phyloP scores from a whole-genome alignment of 345 rosid genomes.

The Lepidium didymum region DNA sequence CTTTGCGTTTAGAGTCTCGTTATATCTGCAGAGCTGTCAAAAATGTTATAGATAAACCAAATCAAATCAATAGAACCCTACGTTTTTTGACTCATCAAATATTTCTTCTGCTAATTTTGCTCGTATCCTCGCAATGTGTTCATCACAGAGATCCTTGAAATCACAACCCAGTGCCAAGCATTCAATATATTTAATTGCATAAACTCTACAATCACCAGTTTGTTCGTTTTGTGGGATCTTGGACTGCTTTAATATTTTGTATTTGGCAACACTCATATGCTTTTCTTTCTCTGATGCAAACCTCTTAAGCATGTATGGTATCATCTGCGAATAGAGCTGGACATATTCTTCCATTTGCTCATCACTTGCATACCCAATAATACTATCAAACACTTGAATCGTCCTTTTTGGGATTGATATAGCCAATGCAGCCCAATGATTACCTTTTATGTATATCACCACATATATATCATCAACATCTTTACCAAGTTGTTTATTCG shows the following conservation, averaged over 20 bases:
- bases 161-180: neutral
- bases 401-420: neutral
- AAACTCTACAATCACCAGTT: neutral
- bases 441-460: neutral
- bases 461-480: neutral
- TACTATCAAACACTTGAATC: neutral
- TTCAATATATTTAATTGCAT: neutral
- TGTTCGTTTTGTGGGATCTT: neutral
- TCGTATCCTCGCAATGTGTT: neutral
- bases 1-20: too few species aligned
- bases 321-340: neutral
- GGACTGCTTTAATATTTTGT: neutral
- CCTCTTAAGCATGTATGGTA: neutral
- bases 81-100: neutral
- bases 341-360: neutral
- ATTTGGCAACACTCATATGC: neutral
- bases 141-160: neutral
- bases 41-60: too few species aligned
- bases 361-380: neutral
- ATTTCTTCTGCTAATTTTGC: neutral
- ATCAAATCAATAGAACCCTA: neutral
- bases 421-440: neutral
- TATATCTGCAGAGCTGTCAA: too few species aligned
- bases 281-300: neutral
- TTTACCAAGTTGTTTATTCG: neutral